Conservation (phyloP, 768 basidiomycete species). For the Kwoniella dendrophila region DNA sequence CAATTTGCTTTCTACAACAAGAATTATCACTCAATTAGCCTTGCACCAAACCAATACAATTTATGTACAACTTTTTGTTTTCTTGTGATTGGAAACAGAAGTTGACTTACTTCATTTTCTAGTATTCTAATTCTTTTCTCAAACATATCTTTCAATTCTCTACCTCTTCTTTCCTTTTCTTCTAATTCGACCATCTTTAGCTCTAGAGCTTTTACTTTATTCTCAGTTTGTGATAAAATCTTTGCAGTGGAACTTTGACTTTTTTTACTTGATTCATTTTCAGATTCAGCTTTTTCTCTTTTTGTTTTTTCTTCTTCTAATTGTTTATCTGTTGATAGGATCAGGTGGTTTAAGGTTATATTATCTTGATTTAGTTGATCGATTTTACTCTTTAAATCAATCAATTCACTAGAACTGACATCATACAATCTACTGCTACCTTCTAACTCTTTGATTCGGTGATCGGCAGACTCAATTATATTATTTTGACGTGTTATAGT, state of each 20-base stretch:
- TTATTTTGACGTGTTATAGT: too few relatives aligned
- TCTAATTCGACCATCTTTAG: constrained; percentile 1
- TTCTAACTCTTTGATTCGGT: too few relatives aligned
- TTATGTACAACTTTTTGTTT: neutral
- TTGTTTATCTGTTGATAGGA: neutral
- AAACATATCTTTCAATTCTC: constrained; percentile 1
- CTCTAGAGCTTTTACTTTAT: constrained; percentile 10
- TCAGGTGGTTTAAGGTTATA: neutral
- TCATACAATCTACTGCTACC: too few relatives aligned
- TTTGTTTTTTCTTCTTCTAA: constrained; percentile 15
- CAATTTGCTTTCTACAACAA: neutral
- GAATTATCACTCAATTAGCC: too few relatives aligned
- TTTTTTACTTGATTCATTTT: constrained; percentile 14
- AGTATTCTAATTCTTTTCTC: constrained; percentile 1
- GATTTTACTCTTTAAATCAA: neutral
- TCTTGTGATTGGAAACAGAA: neutral
- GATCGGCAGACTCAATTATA: too few relatives aligned
- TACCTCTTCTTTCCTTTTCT: constrained; percentile 10
- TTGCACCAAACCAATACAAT: too few relatives aligned
- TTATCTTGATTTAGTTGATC: neutral
- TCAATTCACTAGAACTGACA: too few relatives aligned
- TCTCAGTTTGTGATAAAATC: neutral
- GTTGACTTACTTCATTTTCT: constrained; percentile 14
- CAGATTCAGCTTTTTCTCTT: constrained; percentile 6
- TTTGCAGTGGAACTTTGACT: constrained; percentile 28